phyloP scores from a whole-genome alignment of 768 basidiomycete species.

The Trametopsis cervina region DNA sequence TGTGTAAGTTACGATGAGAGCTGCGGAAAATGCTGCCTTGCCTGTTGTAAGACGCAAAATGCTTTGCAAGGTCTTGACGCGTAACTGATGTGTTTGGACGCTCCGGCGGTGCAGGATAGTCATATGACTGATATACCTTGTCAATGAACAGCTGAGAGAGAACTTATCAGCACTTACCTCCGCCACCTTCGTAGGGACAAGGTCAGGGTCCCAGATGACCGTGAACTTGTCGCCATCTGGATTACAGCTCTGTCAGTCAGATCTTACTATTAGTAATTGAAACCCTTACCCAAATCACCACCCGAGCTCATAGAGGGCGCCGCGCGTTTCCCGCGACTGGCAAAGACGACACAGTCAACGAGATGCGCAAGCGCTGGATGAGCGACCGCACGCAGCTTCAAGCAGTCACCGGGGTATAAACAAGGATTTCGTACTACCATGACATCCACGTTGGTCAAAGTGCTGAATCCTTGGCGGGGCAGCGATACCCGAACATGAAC shows the following conservation, averaged over 20 bases:
- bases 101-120: constrained; percentile 60
- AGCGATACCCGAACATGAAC: constrained; percentile 55
- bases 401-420: constrained; percentile 60
- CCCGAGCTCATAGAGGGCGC: constrained; percentile 69
- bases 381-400: constrained; percentile 56
- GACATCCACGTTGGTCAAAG: constrained; percentile 53
- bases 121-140: constrained; percentile 42
- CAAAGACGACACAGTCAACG: constrained; percentile 63
- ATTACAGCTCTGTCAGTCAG: not conserved
- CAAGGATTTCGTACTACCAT: constrained; percentile 65
- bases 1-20: not conserved
- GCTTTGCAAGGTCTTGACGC: constrained; percentile 50
- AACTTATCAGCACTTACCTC: constrained; percentile 32
- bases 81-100: constrained; percentile 39
- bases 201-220: constrained; percentile 62
- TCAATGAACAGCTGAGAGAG: not conserved
- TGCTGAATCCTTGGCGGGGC: constrained; percentile 42
- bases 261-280: not conserved
- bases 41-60: constrained; percentile 63
- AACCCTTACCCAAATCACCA: constrained; percentile 50
- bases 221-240: constrained; percentile 54
- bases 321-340: constrained; percentile 51
- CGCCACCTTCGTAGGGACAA: constrained; percentile 47
- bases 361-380: constrained; percentile 45
- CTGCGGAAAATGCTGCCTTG: constrained; percentile 21